Conservation (phyloP, 2,329 filamentous ascomycete species). For the Thielaviopsis cerberus region DNA sequence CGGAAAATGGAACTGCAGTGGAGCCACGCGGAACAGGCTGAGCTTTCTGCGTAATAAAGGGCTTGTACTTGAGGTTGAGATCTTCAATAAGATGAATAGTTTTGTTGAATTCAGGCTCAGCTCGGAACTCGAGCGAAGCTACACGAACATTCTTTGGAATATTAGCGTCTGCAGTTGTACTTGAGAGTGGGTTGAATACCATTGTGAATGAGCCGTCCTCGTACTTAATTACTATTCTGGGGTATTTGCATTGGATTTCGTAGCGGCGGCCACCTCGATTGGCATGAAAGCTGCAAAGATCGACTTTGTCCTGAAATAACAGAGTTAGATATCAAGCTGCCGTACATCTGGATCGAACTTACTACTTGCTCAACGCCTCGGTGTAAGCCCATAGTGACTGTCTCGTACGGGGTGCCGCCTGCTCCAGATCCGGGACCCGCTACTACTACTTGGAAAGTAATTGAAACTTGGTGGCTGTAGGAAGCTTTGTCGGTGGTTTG, state of each 20-base stretch:
- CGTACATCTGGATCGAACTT: background rate
- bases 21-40: slow-evolving; percentile 1
- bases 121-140: slow-evolving; percentile 7
- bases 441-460: slow-evolving; percentile 1
- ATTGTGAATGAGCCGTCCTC: background rate
- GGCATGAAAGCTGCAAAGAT: slow-evolving; percentile 4
- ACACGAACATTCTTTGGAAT: slow-evolving; percentile 3
- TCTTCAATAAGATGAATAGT: slow-evolving; percentile 7
- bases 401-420: slow-evolving; percentile 3
- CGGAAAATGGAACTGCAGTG: slow-evolving; percentile 6
- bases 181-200: background rate
- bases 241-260: slow-evolving; percentile 8
- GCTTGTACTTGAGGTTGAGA: slow-evolving; percentile 7
- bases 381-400: slow-evolving; percentile 5
- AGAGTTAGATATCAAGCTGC: background rate
- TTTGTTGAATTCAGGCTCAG: slow-evolving; percentile 3
- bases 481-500: slow-evolving; percentile 7
- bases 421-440: background rate
- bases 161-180: background rate
- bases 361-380: slow-evolving; percentile 6
- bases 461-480: slow-evolving; percentile 6
- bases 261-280: slow-evolving; percentile 4
- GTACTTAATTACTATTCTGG: slow-evolving; percentile 9
- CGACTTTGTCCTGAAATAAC: slow-evolving; percentile 2
- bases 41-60: slow-evolving; percentile 3